Evolutionary conservation across 2,329 filamentous ascomycete species (phyloP).

Genomic region (Penicillium griseofulvum): DNA sequence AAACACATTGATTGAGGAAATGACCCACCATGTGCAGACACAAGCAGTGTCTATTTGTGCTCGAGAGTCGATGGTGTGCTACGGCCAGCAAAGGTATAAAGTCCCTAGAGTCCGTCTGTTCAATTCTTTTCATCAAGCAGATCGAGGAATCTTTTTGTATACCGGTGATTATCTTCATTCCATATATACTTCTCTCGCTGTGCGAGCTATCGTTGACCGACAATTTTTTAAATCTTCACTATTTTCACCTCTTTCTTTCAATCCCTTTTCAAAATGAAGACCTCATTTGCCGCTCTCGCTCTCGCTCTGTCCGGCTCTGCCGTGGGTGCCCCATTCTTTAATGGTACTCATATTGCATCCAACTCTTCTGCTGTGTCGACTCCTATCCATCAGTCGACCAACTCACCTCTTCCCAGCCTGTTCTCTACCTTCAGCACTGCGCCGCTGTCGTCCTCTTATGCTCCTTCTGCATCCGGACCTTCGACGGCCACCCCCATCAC

Average conservation of each 20-base stretch:
- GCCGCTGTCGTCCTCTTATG: background rate
- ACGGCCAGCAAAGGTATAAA: conserved; percentile 14
- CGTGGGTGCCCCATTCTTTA: conserved; percentile 16
- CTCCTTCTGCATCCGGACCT: background rate
- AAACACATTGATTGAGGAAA: background rate
- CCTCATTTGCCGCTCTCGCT: conserved; percentile 12
- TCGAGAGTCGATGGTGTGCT: background rate
- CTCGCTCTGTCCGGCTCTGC: conserved; percentile 17
- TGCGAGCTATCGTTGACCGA: background rate
- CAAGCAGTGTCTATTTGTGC: background rate
- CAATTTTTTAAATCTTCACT: background rate
- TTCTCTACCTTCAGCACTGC: background rate
- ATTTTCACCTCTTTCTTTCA: background rate
- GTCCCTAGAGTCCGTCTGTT: background rate
- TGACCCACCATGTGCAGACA: background rate
- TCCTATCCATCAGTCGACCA: conserved; percentile 4
- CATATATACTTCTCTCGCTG: background rate
- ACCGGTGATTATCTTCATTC: background rate
- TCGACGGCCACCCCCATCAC: background rate
- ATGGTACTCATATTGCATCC: conserved; percentile 6
- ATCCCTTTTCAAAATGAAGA: conserved; percentile 15
- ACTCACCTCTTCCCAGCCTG: conserved; percentile 4
- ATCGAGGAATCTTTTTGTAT: conserved; percentile 1
- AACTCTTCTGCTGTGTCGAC: conserved; percentile 2
- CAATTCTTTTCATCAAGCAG: conserved; percentile 8